Percentiles rank a stretch among this genome's conserved stretches.
These are phyloP conservation scores for Populus hybrid DNA, from an alignment of 441 rosid genomes.

Conservation along the genomic window DNA sequence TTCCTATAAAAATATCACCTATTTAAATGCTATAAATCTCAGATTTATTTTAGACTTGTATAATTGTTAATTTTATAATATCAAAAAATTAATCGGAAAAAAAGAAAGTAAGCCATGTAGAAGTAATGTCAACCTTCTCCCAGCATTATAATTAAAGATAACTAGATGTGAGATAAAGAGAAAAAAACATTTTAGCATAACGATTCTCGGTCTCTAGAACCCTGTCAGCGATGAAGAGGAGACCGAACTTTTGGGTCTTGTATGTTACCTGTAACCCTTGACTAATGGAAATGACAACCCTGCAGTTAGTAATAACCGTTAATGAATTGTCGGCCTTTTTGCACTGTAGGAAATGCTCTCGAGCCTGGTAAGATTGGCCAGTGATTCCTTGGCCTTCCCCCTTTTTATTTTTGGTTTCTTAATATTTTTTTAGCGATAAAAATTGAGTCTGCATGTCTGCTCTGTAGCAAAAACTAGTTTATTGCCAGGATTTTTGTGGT, in stretches of 20 bases:
- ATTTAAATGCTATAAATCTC: no score
- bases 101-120: no score
- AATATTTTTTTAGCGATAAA: no score
- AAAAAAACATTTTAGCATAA: not conserved
- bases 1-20: no score
- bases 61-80: no score
- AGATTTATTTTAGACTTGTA: no score
- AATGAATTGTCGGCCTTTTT: conserved; percentile 36
- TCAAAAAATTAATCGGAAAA: no score
- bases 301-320: conserved; percentile 33
- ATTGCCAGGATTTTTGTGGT: no score
- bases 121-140: conserved; percentile 51
- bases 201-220: not conserved
- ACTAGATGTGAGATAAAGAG: not conserved
- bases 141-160: conserved; percentile 13
- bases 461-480: no score
- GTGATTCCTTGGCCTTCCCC: no score
- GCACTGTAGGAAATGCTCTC: conserved; percentile 23
- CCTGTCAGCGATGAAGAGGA: not conserved
- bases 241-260: not conserved
- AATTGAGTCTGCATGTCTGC: no score
- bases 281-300: conserved; percentile 31
- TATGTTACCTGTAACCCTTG: conserved; percentile 39
- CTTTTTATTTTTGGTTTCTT: no score
- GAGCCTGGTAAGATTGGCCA: not conserved